A percentile compares a stretch with the other conserved stretches of the same genome.
Conservation (phyloP, 768 basidiomycete species). For the Kockovaella imperatae region DNA sequence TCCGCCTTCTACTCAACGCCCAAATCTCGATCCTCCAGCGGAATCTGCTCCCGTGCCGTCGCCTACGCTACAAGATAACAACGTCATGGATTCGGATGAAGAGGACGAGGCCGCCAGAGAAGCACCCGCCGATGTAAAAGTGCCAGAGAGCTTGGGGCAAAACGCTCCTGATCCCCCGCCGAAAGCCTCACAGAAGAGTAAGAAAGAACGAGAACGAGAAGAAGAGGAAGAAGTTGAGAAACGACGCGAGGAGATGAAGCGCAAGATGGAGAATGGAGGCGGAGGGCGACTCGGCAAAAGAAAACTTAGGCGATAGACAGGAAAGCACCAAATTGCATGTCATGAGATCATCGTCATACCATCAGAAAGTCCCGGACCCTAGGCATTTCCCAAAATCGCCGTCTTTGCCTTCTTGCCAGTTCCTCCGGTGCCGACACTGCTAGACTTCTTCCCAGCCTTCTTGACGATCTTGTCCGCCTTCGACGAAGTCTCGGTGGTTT, state of each 20-base stretch:
- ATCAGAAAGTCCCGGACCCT: neutral
- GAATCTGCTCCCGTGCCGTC: too few relatives aligned
- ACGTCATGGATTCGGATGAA: too few relatives aligned
- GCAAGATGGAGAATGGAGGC: slow-evolving; percentile 30
- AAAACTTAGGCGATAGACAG: slow-evolving; percentile 9
- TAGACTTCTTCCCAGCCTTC: slow-evolving; percentile 52
- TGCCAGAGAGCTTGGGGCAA: too few relatives aligned
- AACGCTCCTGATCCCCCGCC: neutral
- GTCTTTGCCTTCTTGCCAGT: slow-evolving; percentile 54
- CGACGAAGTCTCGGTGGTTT: neutral
- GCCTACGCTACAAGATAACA: too few relatives aligned
- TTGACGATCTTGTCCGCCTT: slow-evolving; percentile 23
- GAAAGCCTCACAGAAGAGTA: slow-evolving; percentile 10
- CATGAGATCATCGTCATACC: neutral
- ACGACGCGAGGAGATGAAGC: slow-evolving; percentile 22
- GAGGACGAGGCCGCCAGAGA: too few relatives aligned
- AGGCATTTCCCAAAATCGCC: slow-evolving; percentile 20
- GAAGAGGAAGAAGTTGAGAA: slow-evolving; percentile 25
- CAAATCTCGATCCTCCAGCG: too few relatives aligned
- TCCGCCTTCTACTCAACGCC: too few relatives aligned
- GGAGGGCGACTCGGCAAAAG: slow-evolving; percentile 21
- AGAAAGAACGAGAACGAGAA: slow-evolving; percentile 17
- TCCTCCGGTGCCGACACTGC: slow-evolving; percentile 43
- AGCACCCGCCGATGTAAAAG: too few relatives aligned
- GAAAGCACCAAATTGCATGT: neutral